A percentile compares a stretch with the other conserved stretches of the same genome.
phyloP scores from a whole-genome alignment of 2,329 filamentous ascomycete genomes.

The Rutstroemia sp. region DNA sequence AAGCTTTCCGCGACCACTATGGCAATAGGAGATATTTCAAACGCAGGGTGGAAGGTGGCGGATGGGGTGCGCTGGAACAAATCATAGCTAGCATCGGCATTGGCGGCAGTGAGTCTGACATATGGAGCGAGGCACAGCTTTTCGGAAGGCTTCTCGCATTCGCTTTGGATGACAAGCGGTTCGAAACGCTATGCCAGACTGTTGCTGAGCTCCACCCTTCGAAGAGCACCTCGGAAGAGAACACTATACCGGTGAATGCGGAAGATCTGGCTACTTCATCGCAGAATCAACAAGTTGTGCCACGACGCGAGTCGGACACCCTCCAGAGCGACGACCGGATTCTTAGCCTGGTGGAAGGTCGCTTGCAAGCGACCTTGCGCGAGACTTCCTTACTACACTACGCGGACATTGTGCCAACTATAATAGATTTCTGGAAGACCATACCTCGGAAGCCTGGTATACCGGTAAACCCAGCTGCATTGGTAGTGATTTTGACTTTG shows the following conservation, averaged over 20 bases:
- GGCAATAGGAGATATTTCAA: slow-evolving; percentile 87
- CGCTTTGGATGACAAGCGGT: slow-evolving; percentile 68
- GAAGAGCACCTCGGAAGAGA: neutral
- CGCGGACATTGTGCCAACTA: slow-evolving; percentile 53
- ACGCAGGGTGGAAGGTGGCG: slow-evolving; percentile 64
- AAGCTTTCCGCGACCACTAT: slow-evolving; percentile 61
- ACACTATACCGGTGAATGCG: neutral
- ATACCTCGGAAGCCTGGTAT: slow-evolving; percentile 42
- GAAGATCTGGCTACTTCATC: neutral
- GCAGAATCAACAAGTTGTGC: neutral
- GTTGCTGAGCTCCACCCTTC: slow-evolving; percentile 29
- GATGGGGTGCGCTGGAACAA: slow-evolving; percentile 71
- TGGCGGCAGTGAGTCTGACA: slow-evolving; percentile 58
- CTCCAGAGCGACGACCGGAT: slow-evolving; percentile 19
- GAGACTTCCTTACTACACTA: slow-evolving; percentile 48
- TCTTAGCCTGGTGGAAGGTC: slow-evolving; percentile 25
- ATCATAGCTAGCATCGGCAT: slow-evolving; percentile 61
- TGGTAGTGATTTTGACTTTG: slow-evolving; percentile 48
- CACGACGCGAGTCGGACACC: neutral
- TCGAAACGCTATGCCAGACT: slow-evolving; percentile 60
- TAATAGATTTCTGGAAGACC: slow-evolving; percentile 57
- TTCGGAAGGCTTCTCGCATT: slow-evolving; percentile 80
- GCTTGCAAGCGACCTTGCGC: slow-evolving; percentile 42
- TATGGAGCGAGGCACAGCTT: slow-evolving; percentile 61
- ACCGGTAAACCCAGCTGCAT: slow-evolving; percentile 45